A percentile compares a stretch with the other conserved stretches of the same genome.
Conservation (phyloP, 2,329 filamentous ascomycete genomes). For the Nigrospora osmanthi region DNA sequence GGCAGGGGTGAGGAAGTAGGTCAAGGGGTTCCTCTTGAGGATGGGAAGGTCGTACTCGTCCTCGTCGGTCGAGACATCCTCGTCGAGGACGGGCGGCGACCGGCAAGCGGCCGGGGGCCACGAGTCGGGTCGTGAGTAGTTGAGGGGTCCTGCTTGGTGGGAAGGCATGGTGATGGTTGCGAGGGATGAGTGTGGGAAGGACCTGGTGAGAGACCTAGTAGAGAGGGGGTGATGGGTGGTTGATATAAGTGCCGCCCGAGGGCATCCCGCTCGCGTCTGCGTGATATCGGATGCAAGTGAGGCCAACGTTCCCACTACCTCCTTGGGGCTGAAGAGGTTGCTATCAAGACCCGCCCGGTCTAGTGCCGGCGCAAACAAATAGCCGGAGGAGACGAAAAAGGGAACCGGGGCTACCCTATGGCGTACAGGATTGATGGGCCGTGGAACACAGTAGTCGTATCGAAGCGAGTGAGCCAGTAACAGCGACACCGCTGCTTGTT, state of each 20-base stretch:
- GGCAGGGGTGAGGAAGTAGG: conserved; percentile 46
- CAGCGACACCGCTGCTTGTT: conserved; percentile 10
- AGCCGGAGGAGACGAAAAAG: conserved; percentile 6
- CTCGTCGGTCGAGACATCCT: conserved; percentile 35
- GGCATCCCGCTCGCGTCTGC: background rate
- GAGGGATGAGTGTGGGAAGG: conserved; percentile 3
- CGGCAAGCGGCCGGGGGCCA: conserved; percentile 46
- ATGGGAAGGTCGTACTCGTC: conserved; percentile 26
- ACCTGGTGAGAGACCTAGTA: background rate
- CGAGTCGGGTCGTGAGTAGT: conserved; percentile 32
- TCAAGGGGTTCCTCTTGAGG: conserved; percentile 45
- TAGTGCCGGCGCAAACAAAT: conserved; percentile 15
- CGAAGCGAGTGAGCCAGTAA: conserved; percentile 6
- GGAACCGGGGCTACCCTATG: conserved; percentile 10
- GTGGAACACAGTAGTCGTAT: conserved; percentile 10
- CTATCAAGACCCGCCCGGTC: conserved; percentile 7
- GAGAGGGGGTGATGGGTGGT: no score
- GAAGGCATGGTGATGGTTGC: conserved; percentile 17
- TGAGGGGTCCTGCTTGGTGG: conserved; percentile 10
- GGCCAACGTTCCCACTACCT: background rate
- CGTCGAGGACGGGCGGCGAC: conserved; percentile 32
- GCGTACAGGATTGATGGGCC: conserved; percentile 11
- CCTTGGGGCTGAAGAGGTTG: background rate
- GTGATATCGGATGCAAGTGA: background rate
- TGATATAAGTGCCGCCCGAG: background rate